Conservation (phyloP, 2,329 filamentous ascomycete species). For the Bipolaris bicolor region DNA sequence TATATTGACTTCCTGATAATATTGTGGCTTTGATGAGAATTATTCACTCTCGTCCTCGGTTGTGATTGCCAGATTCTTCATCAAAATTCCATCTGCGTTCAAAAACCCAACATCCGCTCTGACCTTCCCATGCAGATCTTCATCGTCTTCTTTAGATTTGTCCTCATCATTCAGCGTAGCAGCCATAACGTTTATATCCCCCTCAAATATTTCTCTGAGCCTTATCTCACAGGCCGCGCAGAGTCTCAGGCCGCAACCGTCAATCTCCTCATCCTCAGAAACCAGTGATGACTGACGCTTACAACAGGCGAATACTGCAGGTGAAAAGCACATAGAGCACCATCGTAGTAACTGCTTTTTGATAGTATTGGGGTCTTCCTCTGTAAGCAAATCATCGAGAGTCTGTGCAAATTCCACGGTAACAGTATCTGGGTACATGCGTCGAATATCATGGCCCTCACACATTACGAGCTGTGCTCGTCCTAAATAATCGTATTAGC, state of each 20-base stretch:
- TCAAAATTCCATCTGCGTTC: constrained; percentile 25
- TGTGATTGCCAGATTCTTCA: constrained; percentile 16
- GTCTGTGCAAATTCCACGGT: constrained; percentile 13
- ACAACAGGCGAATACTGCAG: constrained; percentile 25
- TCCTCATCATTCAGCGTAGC: constrained; percentile 28
- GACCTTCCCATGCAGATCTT: constrained; percentile 6
- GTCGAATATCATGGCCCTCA: constrained; percentile 21
- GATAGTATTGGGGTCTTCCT: constrained; percentile 11
- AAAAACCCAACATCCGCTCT: constrained; percentile 41
- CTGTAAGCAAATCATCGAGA: constrained; percentile 16
- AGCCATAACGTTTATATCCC: constrained; percentile 22
- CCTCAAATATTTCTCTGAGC: constrained; percentile 16
- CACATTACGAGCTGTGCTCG: constrained; percentile 35
- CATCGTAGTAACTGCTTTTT: constrained; percentile 30
- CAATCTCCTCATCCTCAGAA: constrained; percentile 14
- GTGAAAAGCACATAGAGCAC: constrained; percentile 42
- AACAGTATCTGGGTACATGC: not conserved
- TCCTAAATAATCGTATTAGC: not conserved
- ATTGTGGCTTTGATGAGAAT: no score
- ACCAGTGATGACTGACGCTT: constrained; percentile 10
- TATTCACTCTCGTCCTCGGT: not conserved
- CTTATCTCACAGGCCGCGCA: constrained; percentile 28
- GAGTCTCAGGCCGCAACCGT: constrained; percentile 38
- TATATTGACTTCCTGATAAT: no score
- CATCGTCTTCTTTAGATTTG: constrained; percentile 14